Conservation (phyloP, 805 yeast genomes). For the Ogataea degrootiae region DNA sequence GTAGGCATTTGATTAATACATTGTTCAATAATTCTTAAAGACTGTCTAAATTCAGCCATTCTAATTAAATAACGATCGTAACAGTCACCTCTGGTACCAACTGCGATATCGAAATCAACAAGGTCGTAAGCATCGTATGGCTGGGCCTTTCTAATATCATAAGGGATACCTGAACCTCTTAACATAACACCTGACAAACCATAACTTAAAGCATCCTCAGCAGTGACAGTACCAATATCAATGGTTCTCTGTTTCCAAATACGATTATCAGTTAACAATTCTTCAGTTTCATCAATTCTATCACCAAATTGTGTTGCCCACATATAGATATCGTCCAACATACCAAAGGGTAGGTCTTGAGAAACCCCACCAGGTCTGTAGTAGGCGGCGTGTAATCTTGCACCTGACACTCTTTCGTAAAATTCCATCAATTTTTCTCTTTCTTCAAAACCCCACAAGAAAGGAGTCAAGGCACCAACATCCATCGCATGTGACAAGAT, state of each 20-base stretch:
- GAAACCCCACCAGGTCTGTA: conserved; percentile 91
- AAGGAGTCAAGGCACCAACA: conserved; percentile 91
- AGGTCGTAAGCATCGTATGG: conserved; percentile 87
- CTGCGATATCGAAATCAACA: conserved; percentile 84
- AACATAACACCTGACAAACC: conserved; percentile 83
- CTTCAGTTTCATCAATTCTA: conserved; percentile 87
- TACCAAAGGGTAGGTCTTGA: conserved; percentile 81
- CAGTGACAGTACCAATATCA: conserved; percentile 75
- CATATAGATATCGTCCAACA: conserved; percentile 87
- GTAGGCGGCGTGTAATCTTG: conserved; percentile 83
- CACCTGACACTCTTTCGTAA: conserved; percentile 87
- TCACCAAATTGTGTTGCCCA: conserved; percentile 97
- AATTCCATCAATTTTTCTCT: conserved; percentile 91
- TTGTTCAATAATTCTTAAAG: conserved; percentile 82
- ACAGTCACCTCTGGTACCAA: conserved; percentile 85
- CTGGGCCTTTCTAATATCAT: conserved; percentile 77
- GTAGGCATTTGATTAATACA: conserved; percentile 90
- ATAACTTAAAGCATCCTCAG: conserved; percentile 83
- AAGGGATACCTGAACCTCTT: conserved; percentile 87
- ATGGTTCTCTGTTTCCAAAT: conserved; percentile 87
- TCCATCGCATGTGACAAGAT: conserved; percentile 88
- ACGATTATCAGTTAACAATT: conserved; percentile 82
- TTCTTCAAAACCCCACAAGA: conserved; percentile 92
- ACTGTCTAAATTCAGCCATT: conserved; percentile 91
- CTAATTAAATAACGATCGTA: conserved; percentile 84